Evolutionary conservation across 2,329 filamentous ascomycete genomes (phyloP).

Genomic region (Gnomoniopsis smithogilvyi): DNA sequence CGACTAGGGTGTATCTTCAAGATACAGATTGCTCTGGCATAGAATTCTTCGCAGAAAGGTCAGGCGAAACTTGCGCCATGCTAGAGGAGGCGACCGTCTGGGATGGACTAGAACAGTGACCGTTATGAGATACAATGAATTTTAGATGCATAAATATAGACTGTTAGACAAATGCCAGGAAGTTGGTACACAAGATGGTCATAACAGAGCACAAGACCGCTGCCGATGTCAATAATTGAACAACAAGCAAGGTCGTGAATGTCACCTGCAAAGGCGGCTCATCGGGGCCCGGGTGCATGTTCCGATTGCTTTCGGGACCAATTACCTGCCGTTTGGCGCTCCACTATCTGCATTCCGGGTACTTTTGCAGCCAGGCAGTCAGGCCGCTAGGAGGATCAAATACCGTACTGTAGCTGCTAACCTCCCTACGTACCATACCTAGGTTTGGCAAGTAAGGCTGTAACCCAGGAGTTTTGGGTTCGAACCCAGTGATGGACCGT

Average conservation of each 20-base stretch:
- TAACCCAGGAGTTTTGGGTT: too few species aligned
- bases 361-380: too few species aligned
- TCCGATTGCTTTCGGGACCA: background rate
- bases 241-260: too few species aligned
- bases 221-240: too few species aligned
- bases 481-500: too few species aligned
- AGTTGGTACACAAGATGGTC: background rate
- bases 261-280: background rate
- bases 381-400: too few species aligned
- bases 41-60: slow-evolving; percentile 24
- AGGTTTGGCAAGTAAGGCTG: too few species aligned
- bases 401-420: too few species aligned
- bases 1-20: slow-evolving; percentile 33
- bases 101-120: slow-evolving; percentile 5
- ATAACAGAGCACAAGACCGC: background rate
- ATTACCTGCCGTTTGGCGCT: too few species aligned
- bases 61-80: background rate
- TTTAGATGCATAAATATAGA: background rate
- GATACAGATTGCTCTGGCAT: slow-evolving; percentile 19
- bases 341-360: too few species aligned
- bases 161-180: background rate
- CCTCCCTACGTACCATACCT: too few species aligned
- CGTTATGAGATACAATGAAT: background rate
- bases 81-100: slow-evolving; percentile 6
- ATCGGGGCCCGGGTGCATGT: background rate